Evolutionary conservation across 768 basidiomycete genomes (phyloP).

Genomic region (Fomitopsis serialis): DNA sequence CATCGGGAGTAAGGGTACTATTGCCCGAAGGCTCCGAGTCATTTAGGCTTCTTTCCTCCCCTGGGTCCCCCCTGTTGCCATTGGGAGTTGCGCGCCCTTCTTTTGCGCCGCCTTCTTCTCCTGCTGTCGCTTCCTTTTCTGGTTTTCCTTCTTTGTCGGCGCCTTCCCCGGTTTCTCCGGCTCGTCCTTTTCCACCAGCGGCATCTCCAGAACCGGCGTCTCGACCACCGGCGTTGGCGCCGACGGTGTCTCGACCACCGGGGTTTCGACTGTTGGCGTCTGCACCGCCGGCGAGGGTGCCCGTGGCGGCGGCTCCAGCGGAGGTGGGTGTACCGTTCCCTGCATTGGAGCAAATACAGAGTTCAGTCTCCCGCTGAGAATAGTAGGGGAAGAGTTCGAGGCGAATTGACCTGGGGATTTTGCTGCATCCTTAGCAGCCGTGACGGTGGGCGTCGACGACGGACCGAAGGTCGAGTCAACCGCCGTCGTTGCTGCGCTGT

Average conservation of each 20-base stretch:
- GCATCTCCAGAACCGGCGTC: not conserved
- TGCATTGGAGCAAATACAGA: constrained; percentile 2
- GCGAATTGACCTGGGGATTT: constrained; percentile 6
- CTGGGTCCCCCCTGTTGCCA: not conserved
- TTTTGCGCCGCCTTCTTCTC: not conserved
- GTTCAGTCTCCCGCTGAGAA: not conserved
- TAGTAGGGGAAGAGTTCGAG: not conserved
- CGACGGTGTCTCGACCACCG: not conserved
- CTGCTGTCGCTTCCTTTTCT: not conserved
- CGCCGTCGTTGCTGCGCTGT: not conserved
- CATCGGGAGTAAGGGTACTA: constrained; percentile 2
- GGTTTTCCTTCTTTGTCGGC: not conserved
- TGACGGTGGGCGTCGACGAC: not conserved
- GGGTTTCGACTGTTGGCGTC: not conserved
- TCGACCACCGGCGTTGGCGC: not conserved
- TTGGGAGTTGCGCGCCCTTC: not conserved
- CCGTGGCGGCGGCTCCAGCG: not conserved
- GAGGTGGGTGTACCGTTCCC: not conserved
- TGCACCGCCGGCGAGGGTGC: not conserved
- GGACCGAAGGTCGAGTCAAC: not conserved
- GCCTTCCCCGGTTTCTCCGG: not conserved
- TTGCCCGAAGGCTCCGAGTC: not conserved
- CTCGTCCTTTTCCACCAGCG: not conserved
- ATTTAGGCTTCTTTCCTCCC: not conserved
- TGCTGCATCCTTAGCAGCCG: not conserved